phyloP scores from a whole-genome alignment of 129 eudicot genomes.

The Lonicera japonica region DNA sequence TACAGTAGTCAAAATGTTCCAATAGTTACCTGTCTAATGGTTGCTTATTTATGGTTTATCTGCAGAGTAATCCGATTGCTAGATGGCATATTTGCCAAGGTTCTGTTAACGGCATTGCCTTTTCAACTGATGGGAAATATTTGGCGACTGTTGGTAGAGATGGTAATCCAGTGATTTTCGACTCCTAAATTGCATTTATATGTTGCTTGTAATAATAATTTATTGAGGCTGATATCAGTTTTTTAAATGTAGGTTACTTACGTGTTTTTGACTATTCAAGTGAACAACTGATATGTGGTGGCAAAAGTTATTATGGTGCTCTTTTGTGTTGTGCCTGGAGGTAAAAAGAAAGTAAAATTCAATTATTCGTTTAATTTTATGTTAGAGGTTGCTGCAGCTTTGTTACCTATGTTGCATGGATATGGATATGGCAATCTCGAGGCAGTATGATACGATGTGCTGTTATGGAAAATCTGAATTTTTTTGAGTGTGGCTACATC shows the following conservation, averaged over 20 bases:
- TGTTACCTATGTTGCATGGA: too few relatives aligned
- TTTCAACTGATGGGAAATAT: constrained; percentile 71
- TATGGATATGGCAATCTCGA: too few relatives aligned
- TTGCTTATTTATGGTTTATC: not conserved
- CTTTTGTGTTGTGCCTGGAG: constrained; percentile 95
- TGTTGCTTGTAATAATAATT: not conserved
- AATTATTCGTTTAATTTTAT: not conserved
- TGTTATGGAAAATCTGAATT: too few relatives aligned
- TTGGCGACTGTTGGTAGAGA: constrained; percentile 90
- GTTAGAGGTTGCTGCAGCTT: not conserved
- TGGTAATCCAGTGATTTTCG: constrained; percentile 36
- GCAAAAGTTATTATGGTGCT: constrained; percentile 89
- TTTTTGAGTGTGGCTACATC: too few relatives aligned
- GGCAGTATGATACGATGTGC: too few relatives aligned
- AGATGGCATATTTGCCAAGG: constrained; percentile 96
- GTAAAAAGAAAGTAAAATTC: constrained; percentile 17
- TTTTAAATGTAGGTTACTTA: constrained; percentile 51
- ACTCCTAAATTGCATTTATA: not conserved
- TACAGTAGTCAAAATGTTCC: not conserved
- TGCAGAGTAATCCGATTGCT: constrained; percentile 68
- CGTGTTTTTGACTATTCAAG: constrained; percentile 78
- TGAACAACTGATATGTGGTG: constrained; percentile 82
- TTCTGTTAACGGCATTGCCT: constrained; percentile 57
- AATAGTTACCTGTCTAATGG: not conserved
- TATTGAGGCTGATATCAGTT: constrained; percentile 1